Evolutionary conservation across 2,329 filamentous ascomycete species (phyloP).

Genomic region (Colletotrichum chlorophyti): DNA sequence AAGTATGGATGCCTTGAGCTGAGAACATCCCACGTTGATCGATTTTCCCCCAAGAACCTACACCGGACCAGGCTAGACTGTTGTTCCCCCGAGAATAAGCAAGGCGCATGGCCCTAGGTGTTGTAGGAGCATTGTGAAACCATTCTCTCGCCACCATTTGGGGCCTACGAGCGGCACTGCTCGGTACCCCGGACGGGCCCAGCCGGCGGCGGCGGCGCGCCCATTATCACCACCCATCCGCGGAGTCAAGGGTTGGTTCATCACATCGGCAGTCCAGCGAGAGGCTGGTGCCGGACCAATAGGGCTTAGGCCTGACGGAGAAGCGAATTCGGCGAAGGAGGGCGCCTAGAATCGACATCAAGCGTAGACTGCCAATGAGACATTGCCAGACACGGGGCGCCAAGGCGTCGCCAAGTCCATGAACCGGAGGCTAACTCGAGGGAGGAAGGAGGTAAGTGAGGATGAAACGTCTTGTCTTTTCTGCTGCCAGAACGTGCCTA

Average conservation of each 20-base stretch:
- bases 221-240: neutral
- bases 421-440: conserved; percentile 23
- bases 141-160: neutral
- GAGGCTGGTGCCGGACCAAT: neutral
- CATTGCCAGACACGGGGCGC: neutral
- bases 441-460: conserved; percentile 19
- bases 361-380: conserved; percentile 1
- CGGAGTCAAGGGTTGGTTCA: neutral
- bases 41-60: too few relatives aligned
- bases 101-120: too few relatives aligned
- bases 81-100: too few relatives aligned
- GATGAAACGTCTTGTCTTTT: neutral
- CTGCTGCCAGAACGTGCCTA: too few relatives aligned
- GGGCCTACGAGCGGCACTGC: neutral
- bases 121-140: too few relatives aligned
- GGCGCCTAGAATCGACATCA: neutral
- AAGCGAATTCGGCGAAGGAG: neutral
- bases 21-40: too few relatives aligned
- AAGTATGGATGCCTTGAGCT: too few relatives aligned
- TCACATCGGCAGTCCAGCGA: neutral
- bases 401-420: conserved; percentile 10
- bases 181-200: neutral
- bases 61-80: too few relatives aligned
- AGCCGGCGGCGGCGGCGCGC: neutral
- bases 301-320: neutral